Base-by-base conservation (phyloP, 257 asterid genomes). In the Cordia subcordata region DNA sequence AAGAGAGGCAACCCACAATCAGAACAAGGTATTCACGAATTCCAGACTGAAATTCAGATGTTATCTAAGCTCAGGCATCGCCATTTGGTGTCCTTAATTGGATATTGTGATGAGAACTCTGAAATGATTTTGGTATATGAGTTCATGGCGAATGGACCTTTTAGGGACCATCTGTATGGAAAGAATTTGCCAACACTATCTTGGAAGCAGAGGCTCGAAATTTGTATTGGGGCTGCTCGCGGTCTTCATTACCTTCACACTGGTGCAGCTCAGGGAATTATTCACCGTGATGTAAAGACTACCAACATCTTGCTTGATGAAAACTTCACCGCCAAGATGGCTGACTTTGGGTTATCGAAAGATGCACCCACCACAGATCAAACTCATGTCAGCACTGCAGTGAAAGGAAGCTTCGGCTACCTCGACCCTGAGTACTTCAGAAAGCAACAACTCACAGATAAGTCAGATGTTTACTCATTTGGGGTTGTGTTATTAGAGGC, bases 1-100 rank as follows among this genome's bases (percentile, higher is more conserved):
- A 92, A 92, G 61, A 74, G 99, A 59, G 99, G 99, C 1, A 92
- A 92, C 64, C 96, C 97, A 0, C 93, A 84, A n/a, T 88, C 95
- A 4, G 99, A 89, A 47, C 99, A 92, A 64, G 99, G 99, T 13
- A 84, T 92, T 51, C 68, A 92, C 54, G 99, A 88, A 68, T 92
- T 88, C 70, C 90, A 88, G 44, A 88, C 97, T 0, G 99, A 92
- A 72, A 88, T 92, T 40, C 96, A 92, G 49, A 92, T 92, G 79
- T 51, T 92, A 45, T 88, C 97, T 8, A 92, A 92, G 65, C 91
- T 92, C 23, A 65, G 99, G 33, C 97, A 92, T 60, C 96, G 96
- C 14, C 99, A 92, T 65, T 64, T 92, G 32, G 96, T 88, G 54
- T 86, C 99, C 0, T 68, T 92, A 62, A 88, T 92, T 14, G 99